Percentiles rank a stretch among this genome's conserved stretches.
phyloP scores from a whole-genome alignment of 257 asterid species.

The Nicotiana tabacum region DNA sequence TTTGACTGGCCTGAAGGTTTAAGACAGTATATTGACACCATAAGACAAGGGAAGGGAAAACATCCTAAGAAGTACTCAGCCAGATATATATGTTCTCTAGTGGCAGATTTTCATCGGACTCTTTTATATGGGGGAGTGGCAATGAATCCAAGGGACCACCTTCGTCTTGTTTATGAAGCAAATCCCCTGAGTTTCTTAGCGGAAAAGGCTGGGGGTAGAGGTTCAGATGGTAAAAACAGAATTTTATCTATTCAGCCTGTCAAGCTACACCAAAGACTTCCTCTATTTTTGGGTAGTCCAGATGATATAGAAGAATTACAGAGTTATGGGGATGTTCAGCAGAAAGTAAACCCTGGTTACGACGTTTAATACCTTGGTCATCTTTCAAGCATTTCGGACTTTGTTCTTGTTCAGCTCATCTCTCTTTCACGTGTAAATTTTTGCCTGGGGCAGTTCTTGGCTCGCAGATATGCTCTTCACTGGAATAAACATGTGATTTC shows the following conservation, averaged over 20 bases:
- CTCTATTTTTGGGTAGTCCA: conserved; percentile 80
- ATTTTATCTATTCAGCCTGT: conserved; percentile 81
- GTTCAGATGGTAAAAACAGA: conserved; percentile 72
- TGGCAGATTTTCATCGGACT: conserved; percentile 95
- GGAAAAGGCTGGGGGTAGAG: conserved; percentile 90
- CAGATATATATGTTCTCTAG: conserved; percentile 90
- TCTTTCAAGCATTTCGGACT: not conserved
- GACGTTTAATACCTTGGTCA: conserved; percentile 39
- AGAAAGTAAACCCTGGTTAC: conserved; percentile 89
- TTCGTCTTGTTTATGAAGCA: conserved; percentile 95
- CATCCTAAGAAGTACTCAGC: conserved; percentile 90
- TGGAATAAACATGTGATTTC: not conserved
- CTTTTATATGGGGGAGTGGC: conserved; percentile 86
- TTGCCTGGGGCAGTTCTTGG: not conserved
- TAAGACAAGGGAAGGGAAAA: conserved; percentile 84
- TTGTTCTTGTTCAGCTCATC: not conserved
- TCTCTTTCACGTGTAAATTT: not conserved
- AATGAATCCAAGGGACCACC: conserved; percentile 95
- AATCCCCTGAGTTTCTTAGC: conserved; percentile 83
- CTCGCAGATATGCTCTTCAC: not conserved
- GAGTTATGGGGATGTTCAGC: conserved; percentile 89
- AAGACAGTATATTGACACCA: conserved; percentile 66
- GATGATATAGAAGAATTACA: conserved; percentile 76
- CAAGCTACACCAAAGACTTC: conserved; percentile 80
- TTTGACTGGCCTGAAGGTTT: conserved; percentile 96